Evolutionary conservation across 2,329 filamentous ascomycete genomes (phyloP).

Genomic region (Beauveria bassiana): DNA sequence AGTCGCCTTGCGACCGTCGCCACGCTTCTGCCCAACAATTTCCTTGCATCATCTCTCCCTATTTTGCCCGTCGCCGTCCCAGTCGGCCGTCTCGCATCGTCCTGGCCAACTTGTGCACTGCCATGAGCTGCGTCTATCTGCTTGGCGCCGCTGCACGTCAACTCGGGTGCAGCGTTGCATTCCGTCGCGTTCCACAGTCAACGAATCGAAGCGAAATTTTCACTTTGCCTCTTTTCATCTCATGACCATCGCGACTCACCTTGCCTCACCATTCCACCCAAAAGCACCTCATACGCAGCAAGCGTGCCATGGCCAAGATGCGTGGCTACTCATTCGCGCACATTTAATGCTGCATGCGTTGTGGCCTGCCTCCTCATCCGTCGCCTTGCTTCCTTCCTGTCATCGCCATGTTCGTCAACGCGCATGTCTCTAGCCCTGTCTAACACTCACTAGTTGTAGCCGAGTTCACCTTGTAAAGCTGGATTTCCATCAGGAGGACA

Average conservation of each 20-base stretch:
- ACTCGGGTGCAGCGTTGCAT: not conserved
- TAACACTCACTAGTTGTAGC: constrained; percentile 4
- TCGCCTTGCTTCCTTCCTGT: not conserved
- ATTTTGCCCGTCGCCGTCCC: not conserved
- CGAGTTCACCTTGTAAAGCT: constrained; percentile 5
- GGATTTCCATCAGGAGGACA: constrained; percentile 1
- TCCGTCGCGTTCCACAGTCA: not conserved
- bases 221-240: not conserved
- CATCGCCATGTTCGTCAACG: not conserved
- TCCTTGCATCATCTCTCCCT: not conserved
- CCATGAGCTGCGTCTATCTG: not conserved
- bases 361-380: not conserved
- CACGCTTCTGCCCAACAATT: constrained; percentile 1
- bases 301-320: not conserved
- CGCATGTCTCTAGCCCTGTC: not conserved
- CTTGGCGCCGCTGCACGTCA: not conserved
- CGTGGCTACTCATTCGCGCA: not conserved
- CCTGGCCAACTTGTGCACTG: not conserved
- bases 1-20: not conserved
- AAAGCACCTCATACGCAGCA: not conserved
- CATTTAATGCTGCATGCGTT: not conserved
- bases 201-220: not conserved
- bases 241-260: not conserved
- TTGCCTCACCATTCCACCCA: constrained; percentile 5
- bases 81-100: not conserved